These are phyloP conservation scores for Hermanozyma aechmeae DNA, from an alignment of 805 yeast species.

Conservation along the genomic window DNA sequence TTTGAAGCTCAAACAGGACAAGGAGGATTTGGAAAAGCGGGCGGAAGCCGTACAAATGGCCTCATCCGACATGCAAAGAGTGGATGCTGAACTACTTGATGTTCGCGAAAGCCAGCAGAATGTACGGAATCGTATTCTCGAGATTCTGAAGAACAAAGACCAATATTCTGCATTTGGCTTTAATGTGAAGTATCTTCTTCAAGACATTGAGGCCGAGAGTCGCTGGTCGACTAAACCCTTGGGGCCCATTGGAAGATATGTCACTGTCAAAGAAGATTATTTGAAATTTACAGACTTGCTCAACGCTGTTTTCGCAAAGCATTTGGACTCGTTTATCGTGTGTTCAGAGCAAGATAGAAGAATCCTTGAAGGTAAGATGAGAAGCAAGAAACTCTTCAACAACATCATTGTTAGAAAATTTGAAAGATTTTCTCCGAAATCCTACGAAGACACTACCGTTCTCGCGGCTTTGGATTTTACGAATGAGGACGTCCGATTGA, in stretches of 20 bases:
- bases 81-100: no score
- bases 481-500: conserved; percentile 45
- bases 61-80: no score
- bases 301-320: conserved; percentile 42
- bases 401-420: conserved; percentile 42
- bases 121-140: no score
- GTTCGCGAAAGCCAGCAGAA: no score
- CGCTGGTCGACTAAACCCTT: conserved; percentile 42
- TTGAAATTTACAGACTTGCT: conserved; percentile 51
- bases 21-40: neutral
- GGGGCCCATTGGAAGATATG: conserved; percentile 71
- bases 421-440: conserved; percentile 47
- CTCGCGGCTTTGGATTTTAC: conserved; percentile 52
- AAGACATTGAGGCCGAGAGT: conserved; percentile 19
- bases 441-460: conserved; percentile 35
- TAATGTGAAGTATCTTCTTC: conserved; percentile 31
- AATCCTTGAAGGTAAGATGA: conserved; percentile 22
- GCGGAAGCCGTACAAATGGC: no score
- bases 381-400: conserved; percentile 19
- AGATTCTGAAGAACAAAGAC: no score
- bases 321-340: conserved; percentile 60
- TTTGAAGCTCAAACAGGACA: neutral
- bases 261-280: conserved; percentile 47
- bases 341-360: conserved; percentile 50
- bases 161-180: conserved; percentile 44